Percentiles rank a stretch among this genome's conserved stretches.
These are phyloP conservation scores for Setaria viridis DNA, from an alignment of 202 grass and related monocot genomes.

Conservation along the genomic window DNA sequence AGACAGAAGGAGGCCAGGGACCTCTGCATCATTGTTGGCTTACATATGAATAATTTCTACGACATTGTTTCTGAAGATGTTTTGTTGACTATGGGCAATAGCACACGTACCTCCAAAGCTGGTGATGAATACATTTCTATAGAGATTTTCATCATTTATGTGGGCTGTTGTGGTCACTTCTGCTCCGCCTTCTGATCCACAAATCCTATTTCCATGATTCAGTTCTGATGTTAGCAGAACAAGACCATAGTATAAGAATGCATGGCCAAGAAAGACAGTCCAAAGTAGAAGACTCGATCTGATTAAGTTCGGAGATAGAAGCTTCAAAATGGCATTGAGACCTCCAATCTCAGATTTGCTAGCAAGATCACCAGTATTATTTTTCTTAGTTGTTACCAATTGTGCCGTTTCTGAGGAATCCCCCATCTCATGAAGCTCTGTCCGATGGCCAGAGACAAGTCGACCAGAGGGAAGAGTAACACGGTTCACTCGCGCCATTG, in stretches of 20 bases:
- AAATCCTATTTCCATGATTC: conserved; percentile 85
- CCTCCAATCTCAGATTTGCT: conserved; percentile 60
- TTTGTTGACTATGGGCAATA: not conserved
- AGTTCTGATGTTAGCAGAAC: conserved; percentile 87
- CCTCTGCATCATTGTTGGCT: conserved; percentile 53
- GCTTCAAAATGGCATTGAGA: conserved; percentile 64
- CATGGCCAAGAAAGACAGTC: conserved; percentile 89
- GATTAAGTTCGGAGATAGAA: conserved; percentile 88
- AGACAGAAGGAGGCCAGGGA: conserved; percentile 83
- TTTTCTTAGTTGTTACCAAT: conserved; percentile 59
- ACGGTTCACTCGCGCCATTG: conserved; percentile 74
- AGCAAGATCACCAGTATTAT: conserved; percentile 20
- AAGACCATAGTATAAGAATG: conserved; percentile 95
- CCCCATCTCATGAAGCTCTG: conserved; percentile 66
- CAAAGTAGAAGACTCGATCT: conserved; percentile 84
- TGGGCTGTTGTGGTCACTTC: conserved; percentile 41
- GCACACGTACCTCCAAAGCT: conserved; percentile 83
- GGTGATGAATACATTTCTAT: conserved; percentile 89
- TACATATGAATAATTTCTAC: conserved; percentile 16
- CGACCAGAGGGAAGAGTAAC: conserved; percentile 69
- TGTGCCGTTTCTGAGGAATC: conserved; percentile 64
- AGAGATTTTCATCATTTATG: conserved; percentile 65
- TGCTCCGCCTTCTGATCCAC: conserved; percentile 53
- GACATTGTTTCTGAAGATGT: conserved; percentile 8
- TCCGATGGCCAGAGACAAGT: conserved; percentile 59